Percentiles rank a stretch among this genome's conserved stretches.
Evolutionary conservation across 371 early-diverging fungal genomes (phyloP).

Genomic region (Neoconidiobolus thromboides): DNA sequence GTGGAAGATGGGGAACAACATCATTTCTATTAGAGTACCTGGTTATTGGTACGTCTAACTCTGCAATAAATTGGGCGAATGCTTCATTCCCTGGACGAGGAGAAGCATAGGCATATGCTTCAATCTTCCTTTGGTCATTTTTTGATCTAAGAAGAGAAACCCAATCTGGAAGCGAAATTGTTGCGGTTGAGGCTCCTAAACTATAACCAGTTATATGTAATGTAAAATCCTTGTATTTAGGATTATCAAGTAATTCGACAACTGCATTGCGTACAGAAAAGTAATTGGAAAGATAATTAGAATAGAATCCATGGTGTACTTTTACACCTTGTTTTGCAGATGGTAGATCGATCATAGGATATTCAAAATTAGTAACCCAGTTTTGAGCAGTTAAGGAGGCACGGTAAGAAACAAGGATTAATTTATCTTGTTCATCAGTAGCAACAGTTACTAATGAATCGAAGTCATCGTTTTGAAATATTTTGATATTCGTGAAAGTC

Average conservation of each 20-base stretch:
- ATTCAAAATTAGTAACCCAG: neutral
- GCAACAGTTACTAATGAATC: neutral
- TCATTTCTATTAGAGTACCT: neutral
- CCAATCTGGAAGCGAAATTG: neutral
- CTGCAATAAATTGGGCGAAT: neutral
- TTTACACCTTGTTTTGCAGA: neutral
- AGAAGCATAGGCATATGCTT: neutral
- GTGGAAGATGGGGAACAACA: neutral
- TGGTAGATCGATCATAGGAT: neutral
- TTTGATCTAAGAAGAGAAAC: neutral
- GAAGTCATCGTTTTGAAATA: neutral
- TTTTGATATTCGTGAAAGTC: neutral
- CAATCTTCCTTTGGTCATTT: neutral
- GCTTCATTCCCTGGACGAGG: neutral
- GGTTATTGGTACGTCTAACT: neutral
- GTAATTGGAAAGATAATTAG: neutral
- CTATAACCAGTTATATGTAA: neutral
- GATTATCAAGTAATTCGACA: neutral
- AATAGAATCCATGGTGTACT: neutral
- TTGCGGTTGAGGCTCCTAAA: neutral
- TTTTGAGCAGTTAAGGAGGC: neutral
- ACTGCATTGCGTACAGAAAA: neutral
- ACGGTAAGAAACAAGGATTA: neutral
- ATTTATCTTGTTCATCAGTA: neutral
- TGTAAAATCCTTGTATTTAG: neutral